These are phyloP conservation scores for Ramularia endophylla DNA, from an alignment of 2,329 filamentous ascomycete genomes.

Conservation along the genomic window DNA sequence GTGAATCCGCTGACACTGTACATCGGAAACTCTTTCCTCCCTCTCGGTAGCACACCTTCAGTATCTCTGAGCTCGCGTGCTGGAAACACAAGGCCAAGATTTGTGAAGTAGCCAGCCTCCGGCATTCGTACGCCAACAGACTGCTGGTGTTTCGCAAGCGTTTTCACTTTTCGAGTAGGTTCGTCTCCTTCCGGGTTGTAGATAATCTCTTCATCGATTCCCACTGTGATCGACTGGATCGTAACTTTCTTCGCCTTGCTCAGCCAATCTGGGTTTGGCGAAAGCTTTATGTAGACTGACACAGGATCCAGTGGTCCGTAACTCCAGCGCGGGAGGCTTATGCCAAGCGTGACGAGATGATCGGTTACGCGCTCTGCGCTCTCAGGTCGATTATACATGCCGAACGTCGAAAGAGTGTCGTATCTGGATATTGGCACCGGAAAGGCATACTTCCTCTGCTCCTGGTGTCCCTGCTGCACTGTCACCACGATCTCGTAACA, in stretches of 20 bases:
- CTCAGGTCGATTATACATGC: conserved; percentile 98
- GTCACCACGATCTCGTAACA: conserved; percentile 96
- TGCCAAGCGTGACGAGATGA: conserved; percentile 84
- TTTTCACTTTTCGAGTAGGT: conserved; percentile 82
- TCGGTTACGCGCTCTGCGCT: conserved; percentile 79
- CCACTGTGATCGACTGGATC: conserved; percentile 88
- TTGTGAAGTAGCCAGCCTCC: conserved; percentile 87
- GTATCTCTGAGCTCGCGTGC: conserved; percentile 79
- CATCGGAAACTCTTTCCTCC: conserved; percentile 80
- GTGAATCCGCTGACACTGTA: conserved; percentile 89
- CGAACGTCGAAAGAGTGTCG: conserved; percentile 95
- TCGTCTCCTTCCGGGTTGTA: conserved; percentile 98
- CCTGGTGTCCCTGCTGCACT: conserved; percentile 80
- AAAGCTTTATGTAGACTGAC: conserved; percentile 89
- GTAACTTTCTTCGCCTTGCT: conserved; percentile 85
- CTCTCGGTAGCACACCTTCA: conserved; percentile 80
- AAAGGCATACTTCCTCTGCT: conserved; percentile 86
- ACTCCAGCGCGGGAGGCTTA: conserved; percentile 90
- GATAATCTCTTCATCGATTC: conserved; percentile 97
- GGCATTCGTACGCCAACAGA: conserved; percentile 77
- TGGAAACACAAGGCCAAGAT: conserved; percentile 84
- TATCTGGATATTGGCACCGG: conserved; percentile 88
- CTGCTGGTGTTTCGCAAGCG: conserved; percentile 77
- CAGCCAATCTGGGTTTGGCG: conserved; percentile 87
- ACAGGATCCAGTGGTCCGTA: conserved; percentile 95